Conservation (phyloP, 2,329 filamentous ascomycete genomes). For the Coniochaeta ligniaria region DNA sequence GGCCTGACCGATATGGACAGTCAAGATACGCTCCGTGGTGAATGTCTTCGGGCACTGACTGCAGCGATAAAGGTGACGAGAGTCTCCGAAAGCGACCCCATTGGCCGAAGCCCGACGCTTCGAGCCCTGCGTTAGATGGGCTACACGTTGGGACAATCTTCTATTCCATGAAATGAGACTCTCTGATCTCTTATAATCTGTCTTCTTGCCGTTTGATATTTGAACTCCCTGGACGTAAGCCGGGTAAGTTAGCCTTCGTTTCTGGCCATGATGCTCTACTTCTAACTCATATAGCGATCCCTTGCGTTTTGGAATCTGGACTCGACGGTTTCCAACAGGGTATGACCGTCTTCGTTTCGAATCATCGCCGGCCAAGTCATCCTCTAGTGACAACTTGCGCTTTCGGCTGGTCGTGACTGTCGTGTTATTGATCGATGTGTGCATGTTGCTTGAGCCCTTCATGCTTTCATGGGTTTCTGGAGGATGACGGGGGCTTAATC, state of each 20-base stretch:
- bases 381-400: not conserved
- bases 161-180: not conserved
- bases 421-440: not conserved
- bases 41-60: not conserved
- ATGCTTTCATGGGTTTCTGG: too few species aligned
- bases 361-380: not conserved
- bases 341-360: not conserved
- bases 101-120: too few species aligned
- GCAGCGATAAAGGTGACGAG: not conserved
- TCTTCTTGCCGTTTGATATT: not conserved
- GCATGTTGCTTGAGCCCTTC: not conserved
- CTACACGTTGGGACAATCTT: not conserved
- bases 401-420: not conserved
- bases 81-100: not conserved
- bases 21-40: not conserved
- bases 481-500: too few species aligned
- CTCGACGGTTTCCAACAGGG: not conserved
- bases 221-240: not conserved
- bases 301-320: not conserved
- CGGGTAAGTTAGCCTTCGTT: not conserved
- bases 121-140: not conserved
- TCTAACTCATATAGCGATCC: not conserved
- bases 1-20: not conserved
- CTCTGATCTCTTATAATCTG: not conserved
- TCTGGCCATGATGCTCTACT: not conserved